phyloP scores from a whole-genome alignment of 2,329 filamentous ascomycete genomes.

The Aspergillus transmontanensis region DNA sequence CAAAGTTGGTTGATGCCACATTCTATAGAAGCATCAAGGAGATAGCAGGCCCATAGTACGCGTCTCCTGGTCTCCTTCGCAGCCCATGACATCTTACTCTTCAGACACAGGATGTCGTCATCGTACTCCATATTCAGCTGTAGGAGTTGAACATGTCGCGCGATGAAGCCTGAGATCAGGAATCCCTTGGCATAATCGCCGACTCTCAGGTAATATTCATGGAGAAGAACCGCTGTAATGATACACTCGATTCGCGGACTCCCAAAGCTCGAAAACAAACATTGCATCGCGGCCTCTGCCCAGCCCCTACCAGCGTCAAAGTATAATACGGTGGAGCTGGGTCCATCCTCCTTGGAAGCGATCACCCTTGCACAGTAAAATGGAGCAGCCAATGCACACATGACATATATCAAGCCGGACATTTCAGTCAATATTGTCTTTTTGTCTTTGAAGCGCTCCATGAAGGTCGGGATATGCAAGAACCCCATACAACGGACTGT shows the following conservation, averaged over 20 bases:
- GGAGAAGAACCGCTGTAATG: slow-evolving; percentile 27
- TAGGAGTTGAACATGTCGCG: slow-evolving; percentile 32
- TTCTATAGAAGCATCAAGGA: background rate
- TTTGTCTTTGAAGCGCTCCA: background rate
- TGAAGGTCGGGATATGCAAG: slow-evolving; percentile 7
- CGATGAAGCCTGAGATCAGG: slow-evolving; percentile 34
- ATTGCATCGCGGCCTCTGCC: background rate
- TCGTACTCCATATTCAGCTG: slow-evolving; percentile 37
- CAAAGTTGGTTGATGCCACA: background rate
- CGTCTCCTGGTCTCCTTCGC: slow-evolving; percentile 32
- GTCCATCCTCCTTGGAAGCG: background rate
- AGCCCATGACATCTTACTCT: slow-evolving; percentile 20
- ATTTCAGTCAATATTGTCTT: background rate
- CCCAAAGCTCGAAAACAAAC: background rate
- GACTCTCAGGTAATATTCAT: slow-evolving; percentile 34
- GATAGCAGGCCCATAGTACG: slow-evolving; percentile 36
- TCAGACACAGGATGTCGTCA: slow-evolving; percentile 30
- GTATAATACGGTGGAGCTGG: background rate
- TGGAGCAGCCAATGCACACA: background rate
- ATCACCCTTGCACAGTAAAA: background rate
- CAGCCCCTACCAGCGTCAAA: background rate
- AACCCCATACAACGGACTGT: slow-evolving; percentile 6
- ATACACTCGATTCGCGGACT: background rate
- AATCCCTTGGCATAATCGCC: slow-evolving; percentile 37
- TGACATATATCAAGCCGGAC: background rate